These are phyloP conservation scores for Rhizopogon vulgaris DNA, from an alignment of 768 basidiomycete species.

Conservation along the genomic window DNA sequence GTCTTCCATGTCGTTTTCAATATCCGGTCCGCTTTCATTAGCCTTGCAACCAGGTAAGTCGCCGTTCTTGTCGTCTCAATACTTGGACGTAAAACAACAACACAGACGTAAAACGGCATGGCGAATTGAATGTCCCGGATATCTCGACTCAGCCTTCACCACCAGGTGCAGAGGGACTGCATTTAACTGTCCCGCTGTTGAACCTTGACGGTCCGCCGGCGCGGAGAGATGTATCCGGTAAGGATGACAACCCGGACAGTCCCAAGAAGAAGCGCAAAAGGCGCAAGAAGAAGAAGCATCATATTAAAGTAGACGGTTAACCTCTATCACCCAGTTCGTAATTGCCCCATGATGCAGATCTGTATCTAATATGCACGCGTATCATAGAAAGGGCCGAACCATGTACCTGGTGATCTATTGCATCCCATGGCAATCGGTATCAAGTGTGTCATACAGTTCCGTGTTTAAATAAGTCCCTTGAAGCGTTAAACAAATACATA, in stretches of 20 bases:
- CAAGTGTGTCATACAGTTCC: slow-evolving; percentile 1
- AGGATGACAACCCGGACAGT: slow-evolving; percentile 13
- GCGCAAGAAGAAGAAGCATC: slow-evolving; percentile 47
- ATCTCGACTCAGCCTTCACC: neutral
- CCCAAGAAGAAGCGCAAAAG: slow-evolving; percentile 51
- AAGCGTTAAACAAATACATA: neutral
- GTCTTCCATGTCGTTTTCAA: neutral
- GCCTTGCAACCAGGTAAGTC: neutral
- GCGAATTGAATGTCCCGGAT: neutral
- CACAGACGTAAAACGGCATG: neutral
- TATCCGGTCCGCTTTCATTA: neutral
- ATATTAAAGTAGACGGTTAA: neutral
- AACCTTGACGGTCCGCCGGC: slow-evolving; percentile 50
- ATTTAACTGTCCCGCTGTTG: slow-evolving; percentile 38
- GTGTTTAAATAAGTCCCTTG: slow-evolving; percentile 4
- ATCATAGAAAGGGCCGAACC: neutral
- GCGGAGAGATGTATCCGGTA: slow-evolving; percentile 8
- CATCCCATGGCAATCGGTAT: neutral
- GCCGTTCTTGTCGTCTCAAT: neutral
- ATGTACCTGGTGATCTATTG: neutral
- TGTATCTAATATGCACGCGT: neutral
- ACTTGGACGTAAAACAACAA: neutral
- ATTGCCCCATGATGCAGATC: neutral
- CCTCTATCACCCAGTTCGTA: neutral
- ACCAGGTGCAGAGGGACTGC: slow-evolving; percentile 14